phyloP scores from a whole-genome alignment of 139 green algal genomes.

The Chlamydomonas eustigma region DNA sequence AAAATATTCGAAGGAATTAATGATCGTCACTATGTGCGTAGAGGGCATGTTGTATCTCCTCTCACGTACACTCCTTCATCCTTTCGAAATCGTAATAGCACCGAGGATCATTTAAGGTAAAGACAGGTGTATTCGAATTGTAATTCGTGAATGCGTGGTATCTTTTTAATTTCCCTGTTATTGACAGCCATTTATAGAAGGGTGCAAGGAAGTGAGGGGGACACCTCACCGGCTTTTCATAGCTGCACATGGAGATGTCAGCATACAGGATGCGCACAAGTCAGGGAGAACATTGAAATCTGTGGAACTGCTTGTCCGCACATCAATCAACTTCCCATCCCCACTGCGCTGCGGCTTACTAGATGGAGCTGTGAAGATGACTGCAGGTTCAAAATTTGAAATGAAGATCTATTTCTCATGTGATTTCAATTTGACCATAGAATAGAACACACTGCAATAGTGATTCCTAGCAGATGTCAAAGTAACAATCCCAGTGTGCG shows the following conservation, averaged over 20 bases:
- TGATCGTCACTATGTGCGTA: no score
- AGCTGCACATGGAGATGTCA: no score
- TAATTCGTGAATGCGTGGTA: no score
- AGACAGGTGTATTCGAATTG: no score
- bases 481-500: neutral
- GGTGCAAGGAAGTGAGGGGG: no score
- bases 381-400: constrained; percentile 21
- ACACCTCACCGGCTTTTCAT: neutral
- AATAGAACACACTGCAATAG: neutral
- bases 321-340: neutral
- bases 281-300: neutral
- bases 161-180: no score
- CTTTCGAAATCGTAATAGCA: no score
- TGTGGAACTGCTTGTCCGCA: constrained; percentile 8
- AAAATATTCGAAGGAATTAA: no score
- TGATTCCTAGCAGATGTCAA: neutral
- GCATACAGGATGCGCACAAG: neutral
- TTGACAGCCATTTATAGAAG: no score
- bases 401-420: neutral
- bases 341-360: constrained; percentile 9
- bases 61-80: no score
- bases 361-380: constrained; percentile 32
- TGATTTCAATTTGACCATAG: neutral
- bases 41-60: no score
- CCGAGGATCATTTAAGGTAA: no score